Conservation (phyloP, 306 rosid genomes). For the Begonia masoniana region DNA sequence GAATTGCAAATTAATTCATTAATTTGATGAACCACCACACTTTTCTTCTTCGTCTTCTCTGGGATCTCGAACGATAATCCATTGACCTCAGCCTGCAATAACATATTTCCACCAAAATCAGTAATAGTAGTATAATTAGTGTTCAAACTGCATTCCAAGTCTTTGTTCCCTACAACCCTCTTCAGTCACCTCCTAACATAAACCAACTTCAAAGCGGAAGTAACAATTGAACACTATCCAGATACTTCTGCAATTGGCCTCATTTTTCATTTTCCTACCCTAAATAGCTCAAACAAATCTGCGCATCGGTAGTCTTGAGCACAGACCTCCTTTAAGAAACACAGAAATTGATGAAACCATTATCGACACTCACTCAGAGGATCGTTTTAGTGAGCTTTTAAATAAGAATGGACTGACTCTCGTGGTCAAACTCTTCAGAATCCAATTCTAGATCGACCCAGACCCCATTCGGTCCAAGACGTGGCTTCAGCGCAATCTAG, state of each 20-base stretch:
- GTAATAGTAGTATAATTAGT: slow-evolving; percentile 21
- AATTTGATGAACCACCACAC: neutral
- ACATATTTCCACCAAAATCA: slow-evolving; percentile 32
- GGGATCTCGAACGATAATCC: slow-evolving; percentile 15
- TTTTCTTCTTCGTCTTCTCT: slow-evolving; percentile 11
- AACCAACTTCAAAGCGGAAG: slow-evolving; percentile 34
- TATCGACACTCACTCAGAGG: slow-evolving; percentile 19
- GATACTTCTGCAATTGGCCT: slow-evolving; percentile 39
- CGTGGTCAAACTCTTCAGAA: slow-evolving; percentile 7
- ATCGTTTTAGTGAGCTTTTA: slow-evolving; percentile 6
- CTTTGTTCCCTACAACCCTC: slow-evolving; percentile 23
- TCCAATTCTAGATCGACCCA: slow-evolving; percentile 13
- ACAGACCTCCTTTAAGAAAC: slow-evolving; percentile 19
- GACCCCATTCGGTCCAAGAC: slow-evolving; percentile 8
- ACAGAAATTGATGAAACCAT: slow-evolving; percentile 26
- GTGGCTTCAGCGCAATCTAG: slow-evolving; percentile 17
- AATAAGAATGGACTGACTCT: slow-evolving; percentile 6
- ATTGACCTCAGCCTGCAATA: slow-evolving; percentile 24
- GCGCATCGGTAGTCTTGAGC: slow-evolving; percentile 22
- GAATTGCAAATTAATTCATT: slow-evolving; percentile 4
- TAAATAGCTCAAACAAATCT: slow-evolving; percentile 59
- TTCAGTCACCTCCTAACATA: slow-evolving; percentile 33
- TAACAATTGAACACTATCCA: slow-evolving; percentile 25
- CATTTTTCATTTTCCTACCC: slow-evolving; percentile 49
- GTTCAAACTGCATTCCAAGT: slow-evolving; percentile 21